Conservation (phyloP, 495 filamentous ascomycete species). For the Tirmania nivea region DNA sequence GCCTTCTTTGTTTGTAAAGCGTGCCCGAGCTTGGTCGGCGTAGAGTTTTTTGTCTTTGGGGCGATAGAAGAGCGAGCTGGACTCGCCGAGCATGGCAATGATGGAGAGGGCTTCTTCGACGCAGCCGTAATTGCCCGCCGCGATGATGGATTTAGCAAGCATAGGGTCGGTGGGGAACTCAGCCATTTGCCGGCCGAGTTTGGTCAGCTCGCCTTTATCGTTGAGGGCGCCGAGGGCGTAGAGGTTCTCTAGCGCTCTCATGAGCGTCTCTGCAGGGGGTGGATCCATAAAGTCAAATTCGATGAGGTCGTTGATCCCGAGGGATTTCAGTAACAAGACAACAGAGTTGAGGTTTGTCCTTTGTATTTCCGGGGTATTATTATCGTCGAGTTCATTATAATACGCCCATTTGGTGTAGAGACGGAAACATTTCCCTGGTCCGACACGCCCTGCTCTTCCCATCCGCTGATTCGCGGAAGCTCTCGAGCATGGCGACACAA, state of each 20-base stretch:
- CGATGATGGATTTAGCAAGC: slow-evolving; percentile 81
- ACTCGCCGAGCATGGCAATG: slow-evolving; percentile 81
- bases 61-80: slow-evolving; percentile 74
- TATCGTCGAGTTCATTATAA: slow-evolving; percentile 84
- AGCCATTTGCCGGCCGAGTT: slow-evolving; percentile 84
- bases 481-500: slow-evolving; percentile 82
- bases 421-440: slow-evolving; percentile 85
- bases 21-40: slow-evolving; percentile 74
- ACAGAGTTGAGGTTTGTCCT: slow-evolving; percentile 68
- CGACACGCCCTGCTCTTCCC: slow-evolving; percentile 79
- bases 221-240: slow-evolving; percentile 84
- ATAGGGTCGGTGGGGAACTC: slow-evolving; percentile 91
- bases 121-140: slow-evolving; percentile 67
- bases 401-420: slow-evolving; percentile 90
- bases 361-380: slow-evolving; percentile 85
- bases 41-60: slow-evolving; percentile 96
- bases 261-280: slow-evolving; percentile 74
- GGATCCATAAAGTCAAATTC: slow-evolving; percentile 96
- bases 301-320: slow-evolving; percentile 85
- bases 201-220: slow-evolving; percentile 72
- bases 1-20: slow-evolving; percentile 82
- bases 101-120: slow-evolving; percentile 91
- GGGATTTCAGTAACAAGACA: slow-evolving; percentile 66
- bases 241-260: slow-evolving; percentile 73
- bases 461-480: slow-evolving; percentile 84